Evolutionary conservation across 345 rosid species (phyloP).

Genomic region (Crucihimalaya himalaica): DNA sequence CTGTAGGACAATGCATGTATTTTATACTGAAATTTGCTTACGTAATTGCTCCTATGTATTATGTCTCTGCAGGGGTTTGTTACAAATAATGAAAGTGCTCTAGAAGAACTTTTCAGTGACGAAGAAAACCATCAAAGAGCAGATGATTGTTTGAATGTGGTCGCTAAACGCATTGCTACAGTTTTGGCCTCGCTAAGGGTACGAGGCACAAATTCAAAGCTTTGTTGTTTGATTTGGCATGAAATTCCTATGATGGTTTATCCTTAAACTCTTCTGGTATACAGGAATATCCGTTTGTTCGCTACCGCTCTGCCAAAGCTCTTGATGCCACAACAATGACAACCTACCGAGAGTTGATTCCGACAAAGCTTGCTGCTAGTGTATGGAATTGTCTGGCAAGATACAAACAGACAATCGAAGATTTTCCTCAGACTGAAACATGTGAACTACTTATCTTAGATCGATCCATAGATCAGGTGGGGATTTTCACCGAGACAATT

Average conservation of each 20-base stretch:
- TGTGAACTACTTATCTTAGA: slow-evolving; percentile 92
- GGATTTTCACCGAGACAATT: slow-evolving; percentile 5
- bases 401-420: slow-evolving; percentile 67
- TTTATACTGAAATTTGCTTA: neutral
- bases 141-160: slow-evolving; percentile 82
- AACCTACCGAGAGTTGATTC: slow-evolving; percentile 79
- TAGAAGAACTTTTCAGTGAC: slow-evolving; percentile 83
- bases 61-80: slow-evolving; percentile 59
- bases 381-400: slow-evolving; percentile 81
- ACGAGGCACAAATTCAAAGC: slow-evolving; percentile 31
- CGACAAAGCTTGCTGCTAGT: slow-evolving; percentile 97
- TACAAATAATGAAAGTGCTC: slow-evolving; percentile 82
- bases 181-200: slow-evolving; percentile 96
- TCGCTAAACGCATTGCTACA: slow-evolving; percentile 90
- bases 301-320: slow-evolving; percentile 86
- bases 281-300: slow-evolving; percentile 94
- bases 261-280: slow-evolving; percentile 23
- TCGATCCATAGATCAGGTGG: slow-evolving; percentile 94
- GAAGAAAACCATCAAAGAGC: slow-evolving; percentile 78
- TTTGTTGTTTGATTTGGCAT: slow-evolving; percentile 20
- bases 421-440: slow-evolving; percentile 90
- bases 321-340: slow-evolving; percentile 96
- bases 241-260: slow-evolving; percentile 7
- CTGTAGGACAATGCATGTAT: neutral
- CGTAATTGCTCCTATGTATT: neutral